phyloP scores from a whole-genome alignment of 176 grass and related monocot genomes.

The Rhipidocladum racemiflorum region DNA sequence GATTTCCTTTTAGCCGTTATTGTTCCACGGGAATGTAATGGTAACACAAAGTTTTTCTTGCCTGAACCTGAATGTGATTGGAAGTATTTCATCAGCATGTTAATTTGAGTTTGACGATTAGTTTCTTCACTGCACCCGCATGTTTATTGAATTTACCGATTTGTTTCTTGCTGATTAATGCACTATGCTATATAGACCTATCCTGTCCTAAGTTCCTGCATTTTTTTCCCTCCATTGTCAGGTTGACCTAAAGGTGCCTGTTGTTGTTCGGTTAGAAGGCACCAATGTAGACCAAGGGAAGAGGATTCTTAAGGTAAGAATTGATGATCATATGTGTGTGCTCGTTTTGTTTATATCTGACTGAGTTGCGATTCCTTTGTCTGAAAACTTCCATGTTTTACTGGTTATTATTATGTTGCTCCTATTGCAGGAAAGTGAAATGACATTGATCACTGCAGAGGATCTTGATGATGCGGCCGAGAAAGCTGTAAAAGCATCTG shows the following conservation, averaged over 20 bases:
- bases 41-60: neutral
- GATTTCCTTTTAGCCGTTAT: neutral
- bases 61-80: neutral
- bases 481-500: slow-evolving; percentile 75
- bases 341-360: neutral
- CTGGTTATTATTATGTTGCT: slow-evolving; percentile 2
- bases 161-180: neutral
- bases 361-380: neutral
- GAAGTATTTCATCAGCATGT: neutral
- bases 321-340: neutral
- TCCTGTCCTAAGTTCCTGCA: neutral
- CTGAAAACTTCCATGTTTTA: neutral
- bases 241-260: slow-evolving; percentile 97
- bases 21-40: neutral
- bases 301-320: slow-evolving; percentile 94
- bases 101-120: neutral
- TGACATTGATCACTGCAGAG: slow-evolving; percentile 93
- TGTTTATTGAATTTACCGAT: neutral
- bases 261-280: slow-evolving; percentile 94
- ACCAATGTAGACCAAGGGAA: slow-evolving; percentile 99
- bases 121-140: neutral
- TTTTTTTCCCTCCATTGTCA: slow-evolving; percentile 25
- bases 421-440: slow-evolving; percentile 75
- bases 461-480: slow-evolving; percentile 97
- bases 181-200: neutral